A percentile compares a stretch with the other conserved stretches of the same genome.
These are phyloP conservation scores for Colletotrichum noveboracense DNA, from an alignment of 2,329 filamentous ascomycete species.

Conservation along the genomic window DNA sequence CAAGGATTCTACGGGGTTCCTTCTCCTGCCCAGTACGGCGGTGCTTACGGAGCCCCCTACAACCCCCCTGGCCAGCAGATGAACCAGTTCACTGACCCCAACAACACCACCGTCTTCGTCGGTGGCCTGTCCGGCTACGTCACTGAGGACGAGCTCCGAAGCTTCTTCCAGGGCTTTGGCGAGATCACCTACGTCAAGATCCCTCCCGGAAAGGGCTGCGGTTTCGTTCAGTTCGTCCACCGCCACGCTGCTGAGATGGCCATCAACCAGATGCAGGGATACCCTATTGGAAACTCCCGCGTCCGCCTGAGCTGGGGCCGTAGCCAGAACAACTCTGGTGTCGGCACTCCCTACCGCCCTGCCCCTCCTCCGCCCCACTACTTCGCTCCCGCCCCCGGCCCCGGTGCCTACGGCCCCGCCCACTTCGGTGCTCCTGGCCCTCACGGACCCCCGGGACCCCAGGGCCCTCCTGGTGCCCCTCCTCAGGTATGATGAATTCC, in stretches of 20 bases:
- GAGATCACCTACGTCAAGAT: slow-evolving; percentile 99
- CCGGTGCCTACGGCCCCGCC: slow-evolving; percentile 50
- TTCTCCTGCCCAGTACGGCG: slow-evolving; percentile 22
- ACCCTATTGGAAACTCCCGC: slow-evolving; percentile 97
- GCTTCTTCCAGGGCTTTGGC: slow-evolving; percentile 99
- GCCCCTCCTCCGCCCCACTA: slow-evolving; percentile 73
- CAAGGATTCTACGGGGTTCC: slow-evolving; percentile 33
- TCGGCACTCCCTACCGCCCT: slow-evolving; percentile 95
- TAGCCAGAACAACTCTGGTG: slow-evolving; percentile 98
- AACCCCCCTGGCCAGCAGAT: slow-evolving; percentile 54
- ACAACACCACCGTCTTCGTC: slow-evolving; percentile 99
- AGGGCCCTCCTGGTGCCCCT: slow-evolving; percentile 41
- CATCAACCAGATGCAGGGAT: slow-evolving; percentile 99
- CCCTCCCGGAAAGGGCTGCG: slow-evolving; percentile 97
- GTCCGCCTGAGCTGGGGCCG: slow-evolving; percentile 97
- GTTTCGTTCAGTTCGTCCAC: slow-evolving; percentile 99
- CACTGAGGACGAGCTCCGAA: slow-evolving; percentile 98
- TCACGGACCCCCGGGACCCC: slow-evolving; percentile 43
- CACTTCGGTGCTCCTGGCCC: slow-evolving; percentile 54
- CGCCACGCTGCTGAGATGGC: slow-evolving; percentile 99
- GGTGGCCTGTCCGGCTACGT: slow-evolving; percentile 97
- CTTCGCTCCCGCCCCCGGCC: slow-evolving; percentile 41
- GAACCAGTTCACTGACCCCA: slow-evolving; percentile 99
- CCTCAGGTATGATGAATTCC: slow-evolving; percentile 16
- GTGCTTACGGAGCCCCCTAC: slow-evolving; percentile 19